These are phyloP conservation scores for Bolboschoenus planiculmis DNA, from an alignment of 176 grass and related monocot species.

Conservation along the genomic window DNA sequence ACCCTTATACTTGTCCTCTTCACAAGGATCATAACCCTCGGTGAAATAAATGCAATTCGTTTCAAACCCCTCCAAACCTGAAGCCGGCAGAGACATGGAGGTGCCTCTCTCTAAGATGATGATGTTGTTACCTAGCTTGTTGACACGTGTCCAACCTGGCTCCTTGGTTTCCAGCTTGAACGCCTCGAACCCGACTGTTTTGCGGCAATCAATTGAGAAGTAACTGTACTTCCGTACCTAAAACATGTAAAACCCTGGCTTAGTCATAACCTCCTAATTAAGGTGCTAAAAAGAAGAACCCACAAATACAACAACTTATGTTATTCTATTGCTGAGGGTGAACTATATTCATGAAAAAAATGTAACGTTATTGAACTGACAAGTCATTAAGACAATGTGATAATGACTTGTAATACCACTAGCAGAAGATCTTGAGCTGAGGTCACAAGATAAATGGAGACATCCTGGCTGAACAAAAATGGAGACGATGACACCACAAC, in stretches of 20 bases:
- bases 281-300: neutral
- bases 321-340: neutral
- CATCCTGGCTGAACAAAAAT: neutral
- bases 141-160: conserved; percentile 7
- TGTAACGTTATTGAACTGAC: too few species aligned
- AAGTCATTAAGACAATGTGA: neutral
- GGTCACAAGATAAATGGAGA: conserved; percentile 17
- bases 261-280: neutral
- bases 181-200: conserved; percentile 16
- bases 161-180: conserved; percentile 4
- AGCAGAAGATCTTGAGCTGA: conserved; percentile 11
- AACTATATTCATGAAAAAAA: too few species aligned
- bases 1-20: conserved; percentile 8
- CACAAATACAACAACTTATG: neutral
- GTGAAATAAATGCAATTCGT: conserved; percentile 22
- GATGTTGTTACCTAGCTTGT: neutral
- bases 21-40: conserved; percentile 3
- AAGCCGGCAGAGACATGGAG: conserved; percentile 7
- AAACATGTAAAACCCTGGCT: neutral
- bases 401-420: conserved; percentile 10
- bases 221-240: conserved; percentile 10
- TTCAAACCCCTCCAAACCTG: conserved; percentile 18
- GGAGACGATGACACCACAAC: conserved; percentile 6
- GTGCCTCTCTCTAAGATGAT: conserved; percentile 25
- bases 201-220: neutral